phyloP scores from a whole-genome alignment of 345 rosid species.

The Sapria himalayana region DNA sequence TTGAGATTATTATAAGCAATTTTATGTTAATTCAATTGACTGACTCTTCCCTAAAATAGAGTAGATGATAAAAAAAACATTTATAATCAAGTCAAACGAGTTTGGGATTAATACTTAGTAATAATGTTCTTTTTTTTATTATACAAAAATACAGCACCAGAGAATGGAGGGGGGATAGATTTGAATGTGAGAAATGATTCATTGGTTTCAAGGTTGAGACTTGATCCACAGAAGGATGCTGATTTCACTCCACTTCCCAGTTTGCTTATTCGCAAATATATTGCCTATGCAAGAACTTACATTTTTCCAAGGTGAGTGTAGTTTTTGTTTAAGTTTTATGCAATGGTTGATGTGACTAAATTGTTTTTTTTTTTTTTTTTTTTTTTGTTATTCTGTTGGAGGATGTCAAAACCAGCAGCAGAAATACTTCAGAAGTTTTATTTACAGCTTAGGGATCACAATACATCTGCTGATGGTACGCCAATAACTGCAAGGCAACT shows the following conservation, averaged over 20 bases:
- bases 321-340: constrained; percentile 1
- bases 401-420: constrained; percentile 84
- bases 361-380: not conserved
- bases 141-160: constrained; percentile 19
- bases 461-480: constrained; percentile 77
- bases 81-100: too few species aligned
- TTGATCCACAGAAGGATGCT: constrained; percentile 42
- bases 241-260: constrained; percentile 69
- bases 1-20: too few species aligned
- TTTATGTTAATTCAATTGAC: too few species aligned
- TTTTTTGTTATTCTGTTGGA: constrained; percentile 10
- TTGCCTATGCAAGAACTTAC: constrained; percentile 69
- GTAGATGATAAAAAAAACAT: too few species aligned
- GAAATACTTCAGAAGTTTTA: constrained; percentile 74
- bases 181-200: constrained; percentile 27
- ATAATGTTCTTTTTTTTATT: not conserved
- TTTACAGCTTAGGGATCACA: constrained; percentile 66
- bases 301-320: constrained; percentile 53
- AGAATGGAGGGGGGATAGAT: constrained; percentile 18
- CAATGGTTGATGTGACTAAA: not conserved
- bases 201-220: constrained; percentile 58
- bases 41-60: too few species aligned
- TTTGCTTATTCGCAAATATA: constrained; percentile 70
- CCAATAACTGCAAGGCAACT: constrained; percentile 95
- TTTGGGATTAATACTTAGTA: too few species aligned